phyloP scores from a whole-genome alignment of 2,329 filamentous ascomycete genomes.

The Scedosporium minutisporum region DNA sequence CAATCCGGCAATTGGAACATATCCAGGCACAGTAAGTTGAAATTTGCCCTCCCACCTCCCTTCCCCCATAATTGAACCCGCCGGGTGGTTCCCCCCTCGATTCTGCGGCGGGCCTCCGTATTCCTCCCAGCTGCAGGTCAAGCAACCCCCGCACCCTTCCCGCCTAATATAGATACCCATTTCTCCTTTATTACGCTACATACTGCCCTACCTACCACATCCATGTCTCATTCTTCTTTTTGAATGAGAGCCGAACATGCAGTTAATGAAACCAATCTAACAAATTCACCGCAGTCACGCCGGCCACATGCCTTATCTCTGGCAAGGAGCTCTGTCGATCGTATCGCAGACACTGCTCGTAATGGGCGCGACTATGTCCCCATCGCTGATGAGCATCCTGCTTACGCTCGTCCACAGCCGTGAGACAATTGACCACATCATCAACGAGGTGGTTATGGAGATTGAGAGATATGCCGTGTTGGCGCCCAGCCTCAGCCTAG shows the following conservation, averaged over 20 bases:
- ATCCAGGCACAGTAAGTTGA: constrained; percentile 61
- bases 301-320: constrained; percentile 76
- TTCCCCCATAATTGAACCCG: neutral
- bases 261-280: constrained; percentile 17
- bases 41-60: neutral
- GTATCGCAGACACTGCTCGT: constrained; percentile 73
- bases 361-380: constrained; percentile 78
- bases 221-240: neutral
- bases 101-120: neutral
- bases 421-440: constrained; percentile 62
- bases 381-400: constrained; percentile 58
- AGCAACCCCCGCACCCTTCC: constrained; percentile 1
- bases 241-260: neutral
- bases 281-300: constrained; percentile 49
- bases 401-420: constrained; percentile 43
- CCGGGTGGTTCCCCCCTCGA: neutral
- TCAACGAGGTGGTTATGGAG: constrained; percentile 67
- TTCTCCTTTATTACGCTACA: constrained; percentile 8
- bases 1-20: constrained; percentile 69
- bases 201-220: neutral
- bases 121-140: neutral
- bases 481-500: constrained; percentile 64
- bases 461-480: constrained; percentile 65
- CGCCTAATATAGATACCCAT: constrained; percentile 8
- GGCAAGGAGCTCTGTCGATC: constrained; percentile 75